Percentiles rank a stretch among this genome's conserved stretches.
phyloP scores from a whole-genome alignment of 2,329 filamentous ascomycete species.

The Alternaria metachromatica region DNA sequence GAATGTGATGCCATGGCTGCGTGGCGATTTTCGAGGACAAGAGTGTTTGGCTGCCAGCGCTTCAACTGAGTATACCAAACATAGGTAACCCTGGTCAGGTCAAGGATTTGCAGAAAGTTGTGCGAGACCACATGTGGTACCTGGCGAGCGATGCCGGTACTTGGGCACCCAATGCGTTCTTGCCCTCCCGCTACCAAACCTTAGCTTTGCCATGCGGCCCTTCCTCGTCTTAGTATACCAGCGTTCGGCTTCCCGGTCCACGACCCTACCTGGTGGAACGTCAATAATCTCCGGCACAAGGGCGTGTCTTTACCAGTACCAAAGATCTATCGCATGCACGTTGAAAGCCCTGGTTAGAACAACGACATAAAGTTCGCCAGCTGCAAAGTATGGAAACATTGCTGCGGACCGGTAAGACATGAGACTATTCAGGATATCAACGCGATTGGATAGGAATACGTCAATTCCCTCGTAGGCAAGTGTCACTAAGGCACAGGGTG shows the following conservation, averaged over 20 bases:
- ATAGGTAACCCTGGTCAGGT: not conserved
- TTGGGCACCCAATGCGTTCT: slow-evolving; percentile 11
- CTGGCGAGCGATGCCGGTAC: slow-evolving; percentile 4
- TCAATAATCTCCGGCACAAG: slow-evolving; percentile 1
- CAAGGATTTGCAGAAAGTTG: not conserved
- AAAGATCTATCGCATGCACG: not conserved
- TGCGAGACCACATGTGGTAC: not conserved
- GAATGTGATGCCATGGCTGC: slow-evolving; percentile 9
- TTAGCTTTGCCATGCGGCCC: not conserved
- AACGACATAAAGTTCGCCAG: not conserved
- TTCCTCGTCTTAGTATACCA: not conserved
- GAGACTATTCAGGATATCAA: not conserved
- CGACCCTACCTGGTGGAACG: not conserved
- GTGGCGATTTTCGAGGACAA: not conserved
- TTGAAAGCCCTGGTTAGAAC: not conserved
- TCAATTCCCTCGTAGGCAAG: not conserved
- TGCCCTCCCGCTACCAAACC: slow-evolving; percentile 13
- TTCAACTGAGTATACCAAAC: not conserved
- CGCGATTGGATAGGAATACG: slow-evolving; percentile 1
- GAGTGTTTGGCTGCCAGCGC: not conserved
- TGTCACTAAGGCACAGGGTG: not conserved
- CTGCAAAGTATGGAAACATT: not conserved
- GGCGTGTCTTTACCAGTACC: not conserved
- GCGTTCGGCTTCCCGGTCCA: not conserved
- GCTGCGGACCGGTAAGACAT: not conserved